phyloP scores from a whole-genome alignment of 306 rosid species.

The Echinosophora koreensis region DNA sequence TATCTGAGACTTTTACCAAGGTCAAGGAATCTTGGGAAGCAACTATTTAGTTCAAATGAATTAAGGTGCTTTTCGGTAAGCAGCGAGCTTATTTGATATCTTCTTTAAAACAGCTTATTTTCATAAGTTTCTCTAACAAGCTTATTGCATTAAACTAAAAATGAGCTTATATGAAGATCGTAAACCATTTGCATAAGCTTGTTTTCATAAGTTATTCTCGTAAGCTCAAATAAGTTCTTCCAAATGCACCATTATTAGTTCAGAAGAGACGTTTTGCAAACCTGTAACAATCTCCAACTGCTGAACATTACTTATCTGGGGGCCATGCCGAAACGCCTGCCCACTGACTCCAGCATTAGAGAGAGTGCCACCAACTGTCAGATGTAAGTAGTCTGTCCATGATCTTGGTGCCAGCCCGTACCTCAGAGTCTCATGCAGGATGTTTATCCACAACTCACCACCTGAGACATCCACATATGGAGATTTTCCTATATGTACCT shows the following conservation, averaged over 20 bases:
- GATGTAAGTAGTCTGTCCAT: conserved; percentile 95
- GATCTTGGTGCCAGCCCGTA: conserved; percentile 90
- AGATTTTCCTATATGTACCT: conserved; percentile 56
- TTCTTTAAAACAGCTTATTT: no score
- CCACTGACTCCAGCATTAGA: conserved; percentile 98
- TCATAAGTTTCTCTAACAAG: no score
- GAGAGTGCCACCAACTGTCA: conserved; percentile 95
- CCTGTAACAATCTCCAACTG: conserved; percentile 97
- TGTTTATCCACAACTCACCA: conserved; percentile 91
- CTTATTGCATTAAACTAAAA: no score
- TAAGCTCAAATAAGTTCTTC: neutral
- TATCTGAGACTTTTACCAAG: conserved; percentile 20
- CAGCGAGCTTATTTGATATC: no score
- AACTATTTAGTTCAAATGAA: no score
- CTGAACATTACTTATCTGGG: conserved; percentile 95
- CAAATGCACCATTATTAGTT: conserved; percentile 26
- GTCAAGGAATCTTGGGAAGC: conserved; percentile 37
- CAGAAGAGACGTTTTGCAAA: conserved; percentile 52
- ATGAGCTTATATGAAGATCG: no score
- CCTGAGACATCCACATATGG: conserved; percentile 84
- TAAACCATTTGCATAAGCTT: no score
- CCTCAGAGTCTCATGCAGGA: conserved; percentile 84
- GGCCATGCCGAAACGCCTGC: conserved; percentile 94
- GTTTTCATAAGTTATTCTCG: no score
- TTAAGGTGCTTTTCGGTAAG: no score